Conservation (phyloP, 1,284 basidiomycete species). For the Mycena citricolor region DNA sequence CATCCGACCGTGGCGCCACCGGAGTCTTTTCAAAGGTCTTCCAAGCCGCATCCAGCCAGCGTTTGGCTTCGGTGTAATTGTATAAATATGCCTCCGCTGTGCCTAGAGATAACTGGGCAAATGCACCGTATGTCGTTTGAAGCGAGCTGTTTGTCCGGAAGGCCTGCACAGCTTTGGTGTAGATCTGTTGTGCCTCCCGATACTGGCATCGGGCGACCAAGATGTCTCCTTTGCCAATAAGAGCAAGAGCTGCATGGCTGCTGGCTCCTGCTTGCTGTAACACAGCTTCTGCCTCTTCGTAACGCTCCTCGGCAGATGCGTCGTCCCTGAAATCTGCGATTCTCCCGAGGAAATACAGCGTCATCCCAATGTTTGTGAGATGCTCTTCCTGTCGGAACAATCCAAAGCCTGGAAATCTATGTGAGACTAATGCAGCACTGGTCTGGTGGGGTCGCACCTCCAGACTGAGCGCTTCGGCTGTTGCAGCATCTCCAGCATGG, state of each 20-base stretch:
- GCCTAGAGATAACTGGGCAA: slow-evolving; percentile 16
- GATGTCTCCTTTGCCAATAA: slow-evolving; percentile 19
- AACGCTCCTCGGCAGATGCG: slow-evolving; percentile 11
- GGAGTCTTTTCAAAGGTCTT: slow-evolving; percentile 6
- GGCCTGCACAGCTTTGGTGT: slow-evolving; percentile 8
- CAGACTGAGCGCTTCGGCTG: slow-evolving; percentile 13
- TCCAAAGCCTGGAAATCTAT: slow-evolving; percentile 15
- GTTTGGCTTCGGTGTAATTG: slow-evolving; percentile 14
- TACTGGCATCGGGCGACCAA: slow-evolving; percentile 18
- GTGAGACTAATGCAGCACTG: background rate
- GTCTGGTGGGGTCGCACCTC: slow-evolving; percentile 4
- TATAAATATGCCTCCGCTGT: slow-evolving; percentile 15
- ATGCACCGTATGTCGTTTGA: slow-evolving; percentile 6
- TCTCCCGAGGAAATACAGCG: slow-evolving; percentile 15
- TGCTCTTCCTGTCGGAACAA: slow-evolving; percentile 20
- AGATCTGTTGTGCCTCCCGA: slow-evolving; percentile 12
- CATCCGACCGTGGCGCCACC: background rate
- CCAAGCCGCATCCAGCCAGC: slow-evolving; percentile 11
- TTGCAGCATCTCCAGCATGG: slow-evolving; percentile 10
- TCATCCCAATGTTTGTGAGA: slow-evolving; percentile 21
- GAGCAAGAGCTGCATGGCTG: slow-evolving; percentile 8
- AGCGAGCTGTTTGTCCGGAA: slow-evolving; percentile 9
- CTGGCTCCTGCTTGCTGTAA: slow-evolving; percentile 17
- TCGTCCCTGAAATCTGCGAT: slow-evolving; percentile 14
- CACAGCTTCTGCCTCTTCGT: slow-evolving; percentile 16